Evolutionary conservation across 495 filamentous ascomycete genomes (phyloP).

Genomic region (Neurospora terricola): DNA sequence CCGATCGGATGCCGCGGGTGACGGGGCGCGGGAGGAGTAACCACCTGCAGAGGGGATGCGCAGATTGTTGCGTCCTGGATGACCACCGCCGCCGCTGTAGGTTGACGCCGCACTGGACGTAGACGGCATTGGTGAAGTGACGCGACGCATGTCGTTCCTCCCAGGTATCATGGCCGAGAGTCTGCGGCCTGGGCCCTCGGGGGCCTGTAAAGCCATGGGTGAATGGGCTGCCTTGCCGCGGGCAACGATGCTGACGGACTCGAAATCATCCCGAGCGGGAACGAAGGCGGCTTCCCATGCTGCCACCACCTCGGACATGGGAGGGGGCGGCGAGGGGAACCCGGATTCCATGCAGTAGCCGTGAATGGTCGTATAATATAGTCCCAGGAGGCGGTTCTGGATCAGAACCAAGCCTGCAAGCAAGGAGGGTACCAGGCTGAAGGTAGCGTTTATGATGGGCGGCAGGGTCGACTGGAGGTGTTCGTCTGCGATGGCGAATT

Average conservation of each 20-base stretch:
- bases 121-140: not conserved
- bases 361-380: slow-evolving; percentile 77
- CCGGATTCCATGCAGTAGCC: slow-evolving; percentile 62
- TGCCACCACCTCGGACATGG: slow-evolving; percentile 60
- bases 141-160: not conserved
- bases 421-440: slow-evolving; percentile 71
- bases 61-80: slow-evolving; percentile 8
- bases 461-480: slow-evolving; percentile 69
- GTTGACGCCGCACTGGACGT: not conserved
- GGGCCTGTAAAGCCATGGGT: slow-evolving; percentile 37
- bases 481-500: slow-evolving; percentile 74
- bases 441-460: slow-evolving; percentile 60
- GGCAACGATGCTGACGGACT: slow-evolving; percentile 59
- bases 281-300: slow-evolving; percentile 59
- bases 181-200: slow-evolving; percentile 20
- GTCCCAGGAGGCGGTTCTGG: slow-evolving; percentile 72
- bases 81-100: not conserved
- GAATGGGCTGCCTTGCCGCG: slow-evolving; percentile 65
- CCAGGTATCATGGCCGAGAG: slow-evolving; percentile 27
- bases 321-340: slow-evolving; percentile 65
- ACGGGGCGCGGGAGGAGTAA: not conserved
- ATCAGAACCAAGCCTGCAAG: slow-evolving; percentile 64
- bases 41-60: slow-evolving; percentile 24
- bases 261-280: slow-evolving; percentile 57
- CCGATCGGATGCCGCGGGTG: not conserved